Evolutionary conservation across 164 flowering plant species (phyloP).

Genomic region (Kalanchoe fedtschenkoi): DNA sequence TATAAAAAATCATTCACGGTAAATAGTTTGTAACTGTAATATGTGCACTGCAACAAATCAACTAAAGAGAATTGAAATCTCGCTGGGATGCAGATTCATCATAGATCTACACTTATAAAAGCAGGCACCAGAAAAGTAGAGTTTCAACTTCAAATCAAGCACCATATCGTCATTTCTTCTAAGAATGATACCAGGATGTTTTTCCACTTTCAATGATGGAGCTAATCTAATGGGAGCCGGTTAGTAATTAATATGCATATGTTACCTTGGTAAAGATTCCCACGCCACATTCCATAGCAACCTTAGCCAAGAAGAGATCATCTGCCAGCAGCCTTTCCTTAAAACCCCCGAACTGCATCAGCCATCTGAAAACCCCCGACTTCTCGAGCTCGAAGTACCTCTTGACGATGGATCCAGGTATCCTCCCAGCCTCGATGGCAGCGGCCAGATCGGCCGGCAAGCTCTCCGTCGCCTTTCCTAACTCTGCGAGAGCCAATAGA

Average conservation of each 20-base stretch:
- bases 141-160: background rate
- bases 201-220: too few species aligned
- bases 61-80: background rate
- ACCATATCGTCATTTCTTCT: too few species aligned
- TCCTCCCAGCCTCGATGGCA: conserved; percentile 57
- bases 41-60: background rate
- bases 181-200: too few species aligned
- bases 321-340: conserved; percentile 42
- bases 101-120: background rate
- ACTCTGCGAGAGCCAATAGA: conserved; percentile 48
- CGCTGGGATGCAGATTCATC: background rate
- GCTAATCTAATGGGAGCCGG: background rate
- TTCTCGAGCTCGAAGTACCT: conserved; percentile 38
- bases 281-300: conserved; percentile 40
- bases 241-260: background rate
- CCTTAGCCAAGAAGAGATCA: conserved; percentile 43
- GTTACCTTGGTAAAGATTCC: conserved; percentile 44
- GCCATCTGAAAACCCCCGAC: conserved; percentile 26
- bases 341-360: conserved; percentile 38
- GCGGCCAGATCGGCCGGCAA: conserved; percentile 68
- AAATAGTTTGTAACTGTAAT: background rate
- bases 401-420: conserved; percentile 57
- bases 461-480: conserved; percentile 29
- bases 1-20: background rate
- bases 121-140: background rate